These are phyloP conservation scores for Dentipellis sp. DNA, from an alignment of 768 basidiomycete genomes.

Conservation along the genomic window DNA sequence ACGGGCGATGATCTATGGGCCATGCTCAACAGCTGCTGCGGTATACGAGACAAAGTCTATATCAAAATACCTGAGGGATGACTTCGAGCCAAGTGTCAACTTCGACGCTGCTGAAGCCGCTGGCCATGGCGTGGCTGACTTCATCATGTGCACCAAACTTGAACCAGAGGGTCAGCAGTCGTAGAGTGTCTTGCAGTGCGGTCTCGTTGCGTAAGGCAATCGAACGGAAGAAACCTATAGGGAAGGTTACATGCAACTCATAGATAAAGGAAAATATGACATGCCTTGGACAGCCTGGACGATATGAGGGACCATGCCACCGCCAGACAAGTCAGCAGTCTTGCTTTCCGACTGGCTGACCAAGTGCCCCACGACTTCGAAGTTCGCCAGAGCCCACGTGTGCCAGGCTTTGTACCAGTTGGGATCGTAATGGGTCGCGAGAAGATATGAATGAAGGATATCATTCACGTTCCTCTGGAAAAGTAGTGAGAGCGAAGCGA, in stretches of 20 bases:
- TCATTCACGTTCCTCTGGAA: conserved; percentile 69
- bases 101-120: conserved; percentile 80
- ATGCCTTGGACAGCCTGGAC: conserved; percentile 89
- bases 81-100: conserved; percentile 99
- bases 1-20: conserved; percentile 83
- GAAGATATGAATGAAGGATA: conserved; percentile 75
- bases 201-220: conserved; percentile 86
- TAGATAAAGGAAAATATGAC: not conserved
- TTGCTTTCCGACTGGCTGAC: conserved; percentile 56
- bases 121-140: conserved; percentile 83
- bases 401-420: conserved; percentile 99
- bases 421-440: conserved; percentile 86
- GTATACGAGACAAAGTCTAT: not conserved
- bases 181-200: conserved; percentile 88
- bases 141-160: conserved; percentile 88
- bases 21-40: too few species aligned
- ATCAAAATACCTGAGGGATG: conserved; percentile 73
- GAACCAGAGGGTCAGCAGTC: conserved; percentile 95
- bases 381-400: conserved; percentile 95
- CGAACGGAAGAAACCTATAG: conserved; percentile 85
- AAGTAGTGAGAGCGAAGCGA: conserved; percentile 1
- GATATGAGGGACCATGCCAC: conserved; percentile 69
- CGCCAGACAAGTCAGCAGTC: conserved; percentile 47
- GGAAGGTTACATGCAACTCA: conserved; percentile 7
- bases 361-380: conserved; percentile 81